Conservation (phyloP, 148 eudicot species). For the Dianthus caryophyllus region DNA sequence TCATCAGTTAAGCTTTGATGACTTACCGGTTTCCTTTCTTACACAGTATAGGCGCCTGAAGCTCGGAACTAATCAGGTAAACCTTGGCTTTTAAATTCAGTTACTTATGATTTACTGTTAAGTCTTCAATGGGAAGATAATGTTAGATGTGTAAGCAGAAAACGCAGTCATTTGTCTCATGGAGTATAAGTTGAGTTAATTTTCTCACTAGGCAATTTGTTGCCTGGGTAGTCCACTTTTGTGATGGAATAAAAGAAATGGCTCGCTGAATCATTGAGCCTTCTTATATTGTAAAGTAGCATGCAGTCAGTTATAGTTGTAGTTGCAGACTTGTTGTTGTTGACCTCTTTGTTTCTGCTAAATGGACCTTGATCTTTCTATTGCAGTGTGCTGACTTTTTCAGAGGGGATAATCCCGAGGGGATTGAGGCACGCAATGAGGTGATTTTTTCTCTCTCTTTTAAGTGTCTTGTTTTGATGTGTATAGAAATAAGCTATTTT, state of each 20-base stretch:
- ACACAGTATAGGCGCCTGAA: slow-evolving; percentile 94
- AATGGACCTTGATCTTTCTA: slow-evolving; percentile 17
- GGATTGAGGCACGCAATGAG: slow-evolving; percentile 98
- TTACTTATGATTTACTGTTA: slow-evolving; percentile 1
- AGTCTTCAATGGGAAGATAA: slow-evolving; percentile 5
- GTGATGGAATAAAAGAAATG: not conserved
- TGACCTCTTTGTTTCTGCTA: not conserved
- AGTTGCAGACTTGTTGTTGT: no score
- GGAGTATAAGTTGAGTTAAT: not conserved
- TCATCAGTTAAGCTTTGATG: slow-evolving; percentile 18
- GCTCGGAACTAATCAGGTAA: slow-evolving; percentile 90
- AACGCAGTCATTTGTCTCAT: not conserved
- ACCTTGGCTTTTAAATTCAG: not conserved
- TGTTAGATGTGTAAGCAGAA: not conserved
- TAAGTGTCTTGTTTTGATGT: not conserved
- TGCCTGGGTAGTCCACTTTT: not conserved
- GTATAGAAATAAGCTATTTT: not conserved
- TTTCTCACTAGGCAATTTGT: not conserved
- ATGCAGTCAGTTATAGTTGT: no score
- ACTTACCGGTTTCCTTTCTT: slow-evolving; percentile 28
- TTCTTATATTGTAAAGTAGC: not conserved
- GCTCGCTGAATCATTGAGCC: not conserved
- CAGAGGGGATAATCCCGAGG: slow-evolving; percentile 95
- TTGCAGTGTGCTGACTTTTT: slow-evolving; percentile 90
- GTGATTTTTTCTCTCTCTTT: slow-evolving; percentile 31